Base-by-base conservation (phyloP, 495 filamentous ascomycete species). In the Podospora conica region DNA sequence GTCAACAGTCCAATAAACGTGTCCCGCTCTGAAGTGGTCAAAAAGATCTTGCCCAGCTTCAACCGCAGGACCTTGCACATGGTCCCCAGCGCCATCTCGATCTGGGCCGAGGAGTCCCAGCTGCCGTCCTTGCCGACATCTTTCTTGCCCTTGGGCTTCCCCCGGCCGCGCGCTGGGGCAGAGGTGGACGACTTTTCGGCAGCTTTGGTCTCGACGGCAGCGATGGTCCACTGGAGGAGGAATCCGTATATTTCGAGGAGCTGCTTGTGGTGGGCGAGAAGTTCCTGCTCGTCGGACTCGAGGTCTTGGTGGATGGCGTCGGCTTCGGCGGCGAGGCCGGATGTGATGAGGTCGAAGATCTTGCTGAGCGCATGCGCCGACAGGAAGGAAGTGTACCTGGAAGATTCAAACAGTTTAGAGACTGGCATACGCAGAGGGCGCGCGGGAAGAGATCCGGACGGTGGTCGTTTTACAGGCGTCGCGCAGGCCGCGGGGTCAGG, bases 1-100 rank as follows among this genome's bases (percentile, higher is more conserved):
- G 95, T 98, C 70, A 99, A 91, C 6, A 99, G 81, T 55, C 88
- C 88, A 61, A 99, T 87, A 69, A 99, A 97, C 9, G 91, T 97
- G 75, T 98, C 93, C 64, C 94, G 84, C 75, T 98, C 96, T n/a
- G 93, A 95, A 0, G 96, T 97, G 0, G 96, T 98, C 66, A 96
- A 71, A 75, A 99, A 98, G 25, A 99, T 91, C 73, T 90, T 93
- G 66, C 87, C 85, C 23, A 99, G 83, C 76, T 96, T 97, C 71
- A 98, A 78, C 78, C 93, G 94, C 78, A 98, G 83, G 33, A 96
- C 91, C 74, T 96, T 98, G 80, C 90, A 95, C 93, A 98, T 98
- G 15, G 86, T 88, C 73, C 96, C 91, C 66, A 99, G 83, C 3
- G 95, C 92, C 8, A 84, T 89, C 74, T 96, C 90, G 20, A 99